Evolutionary conservation across 441 rosid genomes (phyloP).

Genomic region (Syzygium syzygioides): DNA sequence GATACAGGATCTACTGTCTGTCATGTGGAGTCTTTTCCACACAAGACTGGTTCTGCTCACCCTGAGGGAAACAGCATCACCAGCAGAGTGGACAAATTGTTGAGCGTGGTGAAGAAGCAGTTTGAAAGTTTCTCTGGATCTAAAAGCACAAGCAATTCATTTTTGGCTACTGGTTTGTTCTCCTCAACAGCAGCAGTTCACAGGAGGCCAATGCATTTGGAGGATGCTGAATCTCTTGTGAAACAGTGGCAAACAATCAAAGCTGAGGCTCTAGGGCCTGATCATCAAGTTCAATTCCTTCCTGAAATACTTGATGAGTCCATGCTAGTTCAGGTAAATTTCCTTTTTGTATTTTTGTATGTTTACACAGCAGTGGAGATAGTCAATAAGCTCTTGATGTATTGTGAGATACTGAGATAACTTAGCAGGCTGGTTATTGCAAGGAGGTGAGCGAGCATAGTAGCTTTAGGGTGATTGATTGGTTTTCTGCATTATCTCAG

Average conservation of each 20-base stretch:
- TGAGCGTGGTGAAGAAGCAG: slow-evolving; percentile 33
- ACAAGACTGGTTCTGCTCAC: slow-evolving; percentile 25
- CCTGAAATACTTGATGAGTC: slow-evolving; percentile 75
- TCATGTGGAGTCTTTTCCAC: slow-evolving; percentile 28
- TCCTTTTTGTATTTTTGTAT: not conserved
- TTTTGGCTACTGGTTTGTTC: slow-evolving; percentile 37
- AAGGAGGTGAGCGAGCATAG: not conserved
- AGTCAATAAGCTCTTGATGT: not conserved
- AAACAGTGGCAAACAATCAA: slow-evolving; percentile 85
- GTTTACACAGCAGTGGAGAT: not conserved
- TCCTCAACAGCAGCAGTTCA: slow-evolving; percentile 25
- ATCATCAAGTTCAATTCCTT: slow-evolving; percentile 57
- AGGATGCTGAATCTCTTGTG: slow-evolving; percentile 87
- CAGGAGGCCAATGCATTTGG: slow-evolving; percentile 61
- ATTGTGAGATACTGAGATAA: not conserved
- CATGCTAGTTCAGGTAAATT: slow-evolving; percentile 79
- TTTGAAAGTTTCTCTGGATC: slow-evolving; percentile 30
- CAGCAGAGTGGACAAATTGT: slow-evolving; percentile 38
- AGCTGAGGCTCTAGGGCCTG: slow-evolving; percentile 89
- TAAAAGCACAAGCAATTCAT: slow-evolving; percentile 21
- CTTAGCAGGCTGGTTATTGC: not conserved
- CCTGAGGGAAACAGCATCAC: slow-evolving; percentile 30
- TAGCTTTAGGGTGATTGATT: not conserved
- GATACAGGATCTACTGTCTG: slow-evolving; percentile 28
- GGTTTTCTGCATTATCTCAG: not conserved